Percentiles rank a stretch among this genome's conserved stretches.
phyloP scores from a whole-genome alignment of 768 basidiomycete genomes.

The Tephrocybe sp. region DNA sequence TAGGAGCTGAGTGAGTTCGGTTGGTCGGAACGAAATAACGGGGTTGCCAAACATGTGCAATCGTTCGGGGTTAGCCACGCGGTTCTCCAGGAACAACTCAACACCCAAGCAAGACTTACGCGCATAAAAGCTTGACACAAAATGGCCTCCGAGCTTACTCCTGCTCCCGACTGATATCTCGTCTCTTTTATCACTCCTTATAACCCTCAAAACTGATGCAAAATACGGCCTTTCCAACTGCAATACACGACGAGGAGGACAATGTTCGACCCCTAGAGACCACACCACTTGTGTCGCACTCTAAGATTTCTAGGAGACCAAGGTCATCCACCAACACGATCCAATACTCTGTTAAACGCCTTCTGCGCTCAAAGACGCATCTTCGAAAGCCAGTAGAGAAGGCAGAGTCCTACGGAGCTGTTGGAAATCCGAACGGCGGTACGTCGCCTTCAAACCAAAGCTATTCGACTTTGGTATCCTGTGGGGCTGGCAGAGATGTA shows the following conservation, averaged over 20 bases:
- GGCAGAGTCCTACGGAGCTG: neutral
- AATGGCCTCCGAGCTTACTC: neutral
- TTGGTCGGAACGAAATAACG: too few species aligned
- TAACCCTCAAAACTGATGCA: neutral
- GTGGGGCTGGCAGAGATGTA: neutral
- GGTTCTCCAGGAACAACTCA: too few species aligned
- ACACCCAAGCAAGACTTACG: too few species aligned
- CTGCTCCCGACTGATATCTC: neutral
- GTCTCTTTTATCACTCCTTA: neutral
- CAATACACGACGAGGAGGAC: neutral
- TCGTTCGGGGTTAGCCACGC: too few species aligned
- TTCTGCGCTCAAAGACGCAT: slow-evolving; percentile 2
- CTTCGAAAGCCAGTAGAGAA: slow-evolving; percentile 1
- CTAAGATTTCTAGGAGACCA: slow-evolving; percentile 4
- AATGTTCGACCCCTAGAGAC: slow-evolving; percentile 9
- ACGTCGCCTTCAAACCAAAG: neutral
- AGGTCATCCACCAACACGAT: slow-evolving; percentile 9
- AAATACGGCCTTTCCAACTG: neutral
- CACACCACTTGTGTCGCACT: slow-evolving; percentile 9
- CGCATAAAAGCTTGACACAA: neutral
- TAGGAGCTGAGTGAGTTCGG: too few species aligned
- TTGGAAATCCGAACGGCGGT: neutral
- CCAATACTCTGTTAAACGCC: slow-evolving; percentile 9
- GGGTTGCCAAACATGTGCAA: too few species aligned
- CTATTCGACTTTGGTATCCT: slow-evolving; percentile 2